Conservation (phyloP, 345 rosid genomes). For the Kandelia obovata region DNA sequence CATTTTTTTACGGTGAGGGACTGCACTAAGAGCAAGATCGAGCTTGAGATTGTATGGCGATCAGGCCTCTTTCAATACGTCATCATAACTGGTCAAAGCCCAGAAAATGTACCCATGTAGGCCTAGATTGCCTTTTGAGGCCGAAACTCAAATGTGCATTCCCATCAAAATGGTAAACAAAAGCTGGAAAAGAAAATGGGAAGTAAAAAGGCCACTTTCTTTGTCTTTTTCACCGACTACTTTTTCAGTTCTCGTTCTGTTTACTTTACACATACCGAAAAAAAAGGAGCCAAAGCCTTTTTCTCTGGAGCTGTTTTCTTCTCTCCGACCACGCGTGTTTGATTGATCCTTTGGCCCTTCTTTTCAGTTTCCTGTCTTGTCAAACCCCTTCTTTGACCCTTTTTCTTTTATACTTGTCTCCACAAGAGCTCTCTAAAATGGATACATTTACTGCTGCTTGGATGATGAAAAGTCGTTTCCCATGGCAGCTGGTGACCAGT, state of each 20-base stretch:
- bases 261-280: too few species aligned
- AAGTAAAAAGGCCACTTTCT: too few species aligned
- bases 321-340: background rate
- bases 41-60: background rate
- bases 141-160: background rate
- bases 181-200: too few species aligned
- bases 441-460: constrained; percentile 3
- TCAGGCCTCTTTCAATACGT: constrained; percentile 8
- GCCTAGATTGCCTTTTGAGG: background rate
- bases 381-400: background rate
- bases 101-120: constrained; percentile 15
- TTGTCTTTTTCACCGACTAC: too few species aligned
- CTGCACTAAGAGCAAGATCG: too few species aligned
- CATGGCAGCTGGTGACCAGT: constrained; percentile 73
- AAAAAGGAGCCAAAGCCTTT: background rate
- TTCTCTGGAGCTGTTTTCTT: background rate
- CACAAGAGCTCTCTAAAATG: background rate
- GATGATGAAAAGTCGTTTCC: constrained; percentile 24
- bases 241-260: background rate
- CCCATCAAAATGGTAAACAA: too few species aligned
- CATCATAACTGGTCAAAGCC: constrained; percentile 7
- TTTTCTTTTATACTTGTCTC: background rate
- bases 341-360: background rate
- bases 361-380: background rate
- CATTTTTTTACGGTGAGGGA: too few species aligned